Evolutionary conservation across 2,329 filamentous ascomycete genomes (phyloP).

Genomic region (Alternaria dauci): DNA sequence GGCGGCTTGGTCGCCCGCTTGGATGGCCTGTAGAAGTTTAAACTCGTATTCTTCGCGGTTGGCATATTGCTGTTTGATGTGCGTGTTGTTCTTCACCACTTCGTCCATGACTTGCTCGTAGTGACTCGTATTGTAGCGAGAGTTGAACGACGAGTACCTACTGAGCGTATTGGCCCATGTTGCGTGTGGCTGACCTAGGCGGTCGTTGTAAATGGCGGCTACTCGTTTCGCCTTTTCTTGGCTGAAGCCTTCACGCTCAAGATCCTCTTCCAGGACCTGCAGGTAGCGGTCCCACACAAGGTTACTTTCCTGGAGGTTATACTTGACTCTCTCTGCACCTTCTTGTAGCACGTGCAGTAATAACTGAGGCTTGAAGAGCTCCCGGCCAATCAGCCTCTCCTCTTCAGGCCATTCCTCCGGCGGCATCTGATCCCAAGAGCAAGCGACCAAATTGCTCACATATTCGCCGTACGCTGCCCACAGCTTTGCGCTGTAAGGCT

Average conservation of each 20-base stretch:
- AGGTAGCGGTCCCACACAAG: conserved; percentile 82
- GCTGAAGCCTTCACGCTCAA: conserved; percentile 62
- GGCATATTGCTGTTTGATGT: conserved; percentile 70
- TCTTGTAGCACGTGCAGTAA: conserved; percentile 75
- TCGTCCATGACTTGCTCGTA: conserved; percentile 79
- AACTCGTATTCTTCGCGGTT: conserved; percentile 74
- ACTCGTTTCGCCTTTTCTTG: conserved; percentile 69
- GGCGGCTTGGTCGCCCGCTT: conserved; percentile 64
- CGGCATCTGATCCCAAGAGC: conserved; percentile 64
- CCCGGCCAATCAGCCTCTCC: conserved; percentile 72
- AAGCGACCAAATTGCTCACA: conserved; percentile 74
- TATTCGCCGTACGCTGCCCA: conserved; percentile 84
- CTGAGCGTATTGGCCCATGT: conserved; percentile 79
- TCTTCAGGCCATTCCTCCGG: conserved; percentile 65
- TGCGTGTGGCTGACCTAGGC: conserved; percentile 75
- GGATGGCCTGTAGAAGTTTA: conserved; percentile 67
- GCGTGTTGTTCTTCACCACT: conserved; percentile 68
- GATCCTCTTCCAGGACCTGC: conserved; percentile 73
- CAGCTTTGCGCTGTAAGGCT: conserved; percentile 75
- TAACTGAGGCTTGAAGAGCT: conserved; percentile 74
- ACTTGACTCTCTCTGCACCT: conserved; percentile 75
- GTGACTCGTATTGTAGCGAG: conserved; percentile 72
- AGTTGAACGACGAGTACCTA: conserved; percentile 77
- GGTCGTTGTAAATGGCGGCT: conserved; percentile 73
- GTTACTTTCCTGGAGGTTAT: conserved; percentile 79